A percentile compares a stretch with the other conserved stretches of the same genome.
Conservation (phyloP, 1,284 basidiomycete species). For the Inonotus obliquus region DNA sequence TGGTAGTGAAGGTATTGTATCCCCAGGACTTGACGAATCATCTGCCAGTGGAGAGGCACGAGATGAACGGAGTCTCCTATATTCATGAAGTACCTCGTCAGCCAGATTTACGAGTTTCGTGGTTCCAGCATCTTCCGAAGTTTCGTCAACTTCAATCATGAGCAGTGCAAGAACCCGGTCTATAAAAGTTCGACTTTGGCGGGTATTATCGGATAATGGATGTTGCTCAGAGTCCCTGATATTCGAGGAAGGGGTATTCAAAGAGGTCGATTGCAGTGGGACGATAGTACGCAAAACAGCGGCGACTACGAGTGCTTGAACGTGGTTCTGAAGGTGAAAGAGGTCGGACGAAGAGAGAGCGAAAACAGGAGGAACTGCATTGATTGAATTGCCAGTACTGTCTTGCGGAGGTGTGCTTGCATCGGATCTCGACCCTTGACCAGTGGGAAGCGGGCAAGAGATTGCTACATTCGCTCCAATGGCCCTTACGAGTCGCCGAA, state of each 20-base stretch:
- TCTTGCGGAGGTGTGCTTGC: background rate
- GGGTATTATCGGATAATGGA: background rate
- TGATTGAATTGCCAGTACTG: slow-evolving; percentile 20
- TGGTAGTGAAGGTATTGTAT: background rate
- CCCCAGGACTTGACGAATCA: no score
- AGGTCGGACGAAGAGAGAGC: slow-evolving; percentile 51
- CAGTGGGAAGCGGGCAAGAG: slow-evolving; percentile 36
- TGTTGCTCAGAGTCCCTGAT: background rate
- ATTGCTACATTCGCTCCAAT: slow-evolving; percentile 42
- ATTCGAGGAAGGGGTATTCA: background rate
- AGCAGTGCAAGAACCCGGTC: slow-evolving; percentile 62
- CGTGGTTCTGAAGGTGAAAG: slow-evolving; percentile 57
- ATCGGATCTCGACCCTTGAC: slow-evolving; percentile 11
- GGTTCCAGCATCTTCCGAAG: slow-evolving; percentile 28
- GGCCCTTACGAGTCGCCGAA: slow-evolving; percentile 42
- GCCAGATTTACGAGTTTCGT: slow-evolving; percentile 63
- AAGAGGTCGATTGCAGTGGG: slow-evolving; percentile 31
- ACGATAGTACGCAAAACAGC: slow-evolving; percentile 55
- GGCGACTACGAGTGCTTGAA: slow-evolving; percentile 66
- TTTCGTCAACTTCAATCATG: slow-evolving; percentile 48
- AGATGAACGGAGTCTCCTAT: slow-evolving; percentile 12
- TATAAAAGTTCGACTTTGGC: slow-evolving; percentile 36
- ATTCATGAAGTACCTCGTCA: slow-evolving; percentile 59
- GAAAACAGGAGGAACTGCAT: slow-evolving; percentile 55
- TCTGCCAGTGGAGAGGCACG: slow-evolving; percentile 32